These are phyloP conservation scores for Flaveria ramosissima DNA, from an alignment of 129 eudicot species.

Conservation along the genomic window DNA sequence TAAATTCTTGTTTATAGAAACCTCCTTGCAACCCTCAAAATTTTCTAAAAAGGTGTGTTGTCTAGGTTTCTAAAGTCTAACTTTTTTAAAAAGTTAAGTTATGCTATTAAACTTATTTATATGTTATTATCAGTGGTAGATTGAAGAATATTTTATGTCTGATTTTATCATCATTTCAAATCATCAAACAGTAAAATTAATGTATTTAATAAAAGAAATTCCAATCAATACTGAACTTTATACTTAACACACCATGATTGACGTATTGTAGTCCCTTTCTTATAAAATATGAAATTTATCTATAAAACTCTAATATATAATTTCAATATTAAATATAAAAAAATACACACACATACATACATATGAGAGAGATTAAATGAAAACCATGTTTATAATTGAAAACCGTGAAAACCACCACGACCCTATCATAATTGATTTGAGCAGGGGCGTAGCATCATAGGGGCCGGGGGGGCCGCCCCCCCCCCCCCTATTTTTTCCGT, in stretches of 20 bases:
- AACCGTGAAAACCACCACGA: too few relatives aligned
- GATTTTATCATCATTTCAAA: not conserved
- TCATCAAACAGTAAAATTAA: not conserved
- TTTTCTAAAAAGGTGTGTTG: not conserved
- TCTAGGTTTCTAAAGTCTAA: not conserved
- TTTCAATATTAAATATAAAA: not conserved
- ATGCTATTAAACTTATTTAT: not conserved
- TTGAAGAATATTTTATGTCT: constrained; percentile 12
- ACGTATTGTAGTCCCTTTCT: not conserved
- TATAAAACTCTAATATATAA: not conserved
- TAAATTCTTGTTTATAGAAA: not conserved
- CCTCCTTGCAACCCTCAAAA: not conserved
- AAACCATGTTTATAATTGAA: too few relatives aligned
- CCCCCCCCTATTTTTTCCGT: too few relatives aligned
- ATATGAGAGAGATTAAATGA: too few relatives aligned
- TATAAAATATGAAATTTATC: not conserved
- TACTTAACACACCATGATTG: not conserved
- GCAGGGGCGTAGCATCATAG: too few relatives aligned
- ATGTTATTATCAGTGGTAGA: constrained; percentile 17
- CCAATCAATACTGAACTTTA: not conserved
- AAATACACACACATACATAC: too few relatives aligned
- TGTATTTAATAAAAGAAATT: not conserved
- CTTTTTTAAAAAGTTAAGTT: not conserved
- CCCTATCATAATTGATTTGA: too few relatives aligned
- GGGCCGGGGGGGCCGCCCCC: too few relatives aligned